Percentiles rank a stretch among this genome's conserved stretches.
Conservation (phyloP, 331 rosid species). For the Telfairia occidentalis region DNA sequence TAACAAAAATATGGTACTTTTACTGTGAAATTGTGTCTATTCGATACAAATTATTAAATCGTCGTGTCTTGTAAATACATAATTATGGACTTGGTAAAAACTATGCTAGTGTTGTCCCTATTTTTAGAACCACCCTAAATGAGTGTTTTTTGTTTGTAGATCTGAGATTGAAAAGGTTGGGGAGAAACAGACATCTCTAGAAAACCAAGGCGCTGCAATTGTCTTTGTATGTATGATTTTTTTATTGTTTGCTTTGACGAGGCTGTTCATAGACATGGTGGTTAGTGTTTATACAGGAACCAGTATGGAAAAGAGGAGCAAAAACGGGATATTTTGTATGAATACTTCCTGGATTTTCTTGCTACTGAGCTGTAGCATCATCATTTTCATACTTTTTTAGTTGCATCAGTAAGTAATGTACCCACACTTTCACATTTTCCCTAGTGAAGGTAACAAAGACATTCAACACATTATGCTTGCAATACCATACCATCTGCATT, state of each 20-base stretch:
- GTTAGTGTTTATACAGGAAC: constrained; percentile 32
- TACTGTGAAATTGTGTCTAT: no score
- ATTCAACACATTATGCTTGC: not conserved
- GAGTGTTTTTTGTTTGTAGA: constrained; percentile 28
- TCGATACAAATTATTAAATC: no score
- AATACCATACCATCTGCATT: not conserved
- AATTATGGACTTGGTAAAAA: no score
- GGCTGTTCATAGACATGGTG: constrained; percentile 37
- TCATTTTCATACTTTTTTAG: constrained; percentile 40
- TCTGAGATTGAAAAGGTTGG: constrained; percentile 49
- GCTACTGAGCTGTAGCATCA: constrained; percentile 48
- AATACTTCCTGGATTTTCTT: constrained; percentile 63
- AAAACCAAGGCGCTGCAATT: constrained; percentile 45
- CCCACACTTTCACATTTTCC: not conserved
- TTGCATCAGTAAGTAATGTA: constrained; percentile 9
- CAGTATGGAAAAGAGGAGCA: constrained; percentile 26
- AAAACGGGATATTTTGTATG: constrained; percentile 44
- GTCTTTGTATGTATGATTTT: constrained; percentile 46
- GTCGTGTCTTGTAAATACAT: no score
- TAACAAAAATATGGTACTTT: no score
- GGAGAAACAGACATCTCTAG: constrained; percentile 53
- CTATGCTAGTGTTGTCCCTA: no score
- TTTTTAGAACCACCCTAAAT: not conserved
- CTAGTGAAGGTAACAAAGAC: not conserved
- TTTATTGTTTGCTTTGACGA: constrained; percentile 35